phyloP scores from a whole-genome alignment of 108 stramenopile genomes.

The Nitzschia sp. region DNA sequence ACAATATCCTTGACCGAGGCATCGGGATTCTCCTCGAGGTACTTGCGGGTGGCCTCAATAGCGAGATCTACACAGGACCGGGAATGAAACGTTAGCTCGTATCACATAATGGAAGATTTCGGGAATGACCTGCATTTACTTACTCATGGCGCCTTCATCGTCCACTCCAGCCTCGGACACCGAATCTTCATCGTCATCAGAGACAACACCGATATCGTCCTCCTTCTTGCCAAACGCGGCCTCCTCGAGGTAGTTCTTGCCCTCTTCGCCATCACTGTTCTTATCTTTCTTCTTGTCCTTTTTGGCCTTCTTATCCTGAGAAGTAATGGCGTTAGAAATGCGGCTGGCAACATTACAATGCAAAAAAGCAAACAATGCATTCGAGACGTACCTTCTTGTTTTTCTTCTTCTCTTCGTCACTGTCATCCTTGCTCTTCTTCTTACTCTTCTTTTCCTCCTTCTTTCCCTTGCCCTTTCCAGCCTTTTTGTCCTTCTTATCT shows the following conservation, averaged over 20 bases:
- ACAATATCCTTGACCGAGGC: slow-evolving; percentile 62
- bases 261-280: slow-evolving; percentile 49
- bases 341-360: background rate
- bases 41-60: slow-evolving; percentile 77
- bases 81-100: no score
- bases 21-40: slow-evolving; percentile 71
- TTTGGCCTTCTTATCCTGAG: slow-evolving; percentile 53
- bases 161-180: slow-evolving; percentile 68
- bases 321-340: no score
- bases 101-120: background rate
- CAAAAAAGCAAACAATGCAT: background rate
- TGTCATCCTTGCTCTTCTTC: slow-evolving; percentile 56
- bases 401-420: slow-evolving; percentile 78
- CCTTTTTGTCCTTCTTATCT: slow-evolving; percentile 88
- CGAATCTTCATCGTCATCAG: slow-evolving; percentile 49
- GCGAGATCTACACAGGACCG: slow-evolving; percentile 58
- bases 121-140: slow-evolving; percentile 23
- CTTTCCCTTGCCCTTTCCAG: slow-evolving; percentile 64
- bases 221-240: slow-evolving; percentile 57
- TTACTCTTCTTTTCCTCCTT: slow-evolving; percentile 59
- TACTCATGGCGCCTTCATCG: slow-evolving; percentile 77
- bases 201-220: slow-evolving; percentile 40
- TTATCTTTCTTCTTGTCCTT: slow-evolving; percentile 55
- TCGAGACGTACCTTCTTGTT: slow-evolving; percentile 53
- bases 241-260: slow-evolving; percentile 68